Evolutionary conservation across 495 filamentous ascomycete genomes (phyloP).

Genomic region (Aspergillus egyptiacus): DNA sequence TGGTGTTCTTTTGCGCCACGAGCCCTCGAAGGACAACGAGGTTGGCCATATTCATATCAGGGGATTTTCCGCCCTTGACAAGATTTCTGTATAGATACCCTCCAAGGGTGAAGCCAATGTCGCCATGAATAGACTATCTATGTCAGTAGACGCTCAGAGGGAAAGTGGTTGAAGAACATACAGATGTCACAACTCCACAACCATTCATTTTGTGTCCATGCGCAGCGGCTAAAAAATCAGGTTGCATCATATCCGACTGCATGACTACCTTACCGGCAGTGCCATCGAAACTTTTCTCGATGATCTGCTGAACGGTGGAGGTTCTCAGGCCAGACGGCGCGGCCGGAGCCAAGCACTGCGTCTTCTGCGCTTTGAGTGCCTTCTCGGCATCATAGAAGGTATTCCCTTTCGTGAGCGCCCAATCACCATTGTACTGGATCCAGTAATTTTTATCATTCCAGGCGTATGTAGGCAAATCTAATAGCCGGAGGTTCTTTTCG

Average conservation of each 20-base stretch:
- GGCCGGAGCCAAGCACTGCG: neutral
- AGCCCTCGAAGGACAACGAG: conserved; percentile 21
- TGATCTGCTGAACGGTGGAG: conserved; percentile 19
- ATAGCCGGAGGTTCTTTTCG: neutral
- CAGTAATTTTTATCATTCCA: conserved; percentile 32
- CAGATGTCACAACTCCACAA: conserved; percentile 30
- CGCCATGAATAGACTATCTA: conserved; percentile 7
- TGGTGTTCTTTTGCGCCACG: conserved; percentile 19
- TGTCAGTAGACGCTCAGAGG: neutral
- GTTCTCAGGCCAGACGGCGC: conserved; percentile 11
- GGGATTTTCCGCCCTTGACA: conserved; percentile 7
- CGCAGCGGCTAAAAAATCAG: conserved; percentile 23
- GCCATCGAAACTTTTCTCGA: conserved; percentile 20
- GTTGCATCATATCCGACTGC: conserved; percentile 26
- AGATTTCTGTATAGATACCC: conserved; percentile 17
- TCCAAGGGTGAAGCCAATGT: conserved; percentile 5
- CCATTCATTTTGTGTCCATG: conserved; percentile 34
- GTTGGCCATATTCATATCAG: conserved; percentile 25
- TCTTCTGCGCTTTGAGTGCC: neutral
- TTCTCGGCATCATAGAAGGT: conserved; percentile 8
- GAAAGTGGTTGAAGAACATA: conserved; percentile 10
- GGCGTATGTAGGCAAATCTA: conserved; percentile 3
- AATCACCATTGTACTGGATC: conserved; percentile 27
- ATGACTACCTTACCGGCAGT: conserved; percentile 19
- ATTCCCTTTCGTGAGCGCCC: conserved; percentile 29